Percentiles rank a stretch among this genome's conserved stretches.
Conservation (phyloP, 179 eudicot genomes). For the Sideroxylon spinosum region DNA sequence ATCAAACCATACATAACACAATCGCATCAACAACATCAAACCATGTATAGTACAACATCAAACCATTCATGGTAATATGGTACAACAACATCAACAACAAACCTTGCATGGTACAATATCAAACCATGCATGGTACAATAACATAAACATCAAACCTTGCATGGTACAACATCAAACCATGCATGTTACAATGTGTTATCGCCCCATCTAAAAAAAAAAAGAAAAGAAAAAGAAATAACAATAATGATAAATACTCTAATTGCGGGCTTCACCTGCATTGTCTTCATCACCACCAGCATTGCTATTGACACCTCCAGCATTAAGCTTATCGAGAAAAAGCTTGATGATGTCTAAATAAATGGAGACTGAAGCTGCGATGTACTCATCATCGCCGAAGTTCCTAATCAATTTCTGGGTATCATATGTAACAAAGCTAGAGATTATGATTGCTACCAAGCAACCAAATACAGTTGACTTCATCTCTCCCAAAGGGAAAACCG, state of each 20-base stretch:
- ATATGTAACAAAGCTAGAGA: constrained; percentile 52
- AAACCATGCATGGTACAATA: too few relatives aligned
- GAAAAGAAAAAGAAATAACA: too few relatives aligned
- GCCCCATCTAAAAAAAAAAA: too few relatives aligned
- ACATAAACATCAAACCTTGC: too few relatives aligned
- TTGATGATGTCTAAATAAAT: constrained; percentile 59
- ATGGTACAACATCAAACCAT: too few relatives aligned
- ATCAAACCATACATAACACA: too few relatives aligned
- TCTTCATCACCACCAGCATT: constrained; percentile 17
- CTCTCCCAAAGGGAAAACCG: constrained; percentile 42
- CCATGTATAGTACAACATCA: too few relatives aligned
- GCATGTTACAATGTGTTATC: too few relatives aligned
- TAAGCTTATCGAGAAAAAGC: constrained; percentile 44
- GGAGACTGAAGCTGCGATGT: constrained; percentile 42
- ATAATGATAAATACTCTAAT: not conserved
- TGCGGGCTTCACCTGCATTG: not conserved
- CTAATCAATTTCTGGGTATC: constrained; percentile 63
- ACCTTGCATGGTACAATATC: too few relatives aligned
- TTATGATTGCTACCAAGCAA: constrained; percentile 43
- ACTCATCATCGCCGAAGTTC: constrained; percentile 50
- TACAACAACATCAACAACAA: too few relatives aligned
- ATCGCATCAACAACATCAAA: too few relatives aligned
- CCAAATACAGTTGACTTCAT: constrained; percentile 36
- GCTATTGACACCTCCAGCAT: constrained; percentile 23
- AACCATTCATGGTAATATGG: too few relatives aligned